Base-by-base conservation (phyloP, 2,329 filamentous ascomycete species). In the Claviceps humidiphila region DNA sequence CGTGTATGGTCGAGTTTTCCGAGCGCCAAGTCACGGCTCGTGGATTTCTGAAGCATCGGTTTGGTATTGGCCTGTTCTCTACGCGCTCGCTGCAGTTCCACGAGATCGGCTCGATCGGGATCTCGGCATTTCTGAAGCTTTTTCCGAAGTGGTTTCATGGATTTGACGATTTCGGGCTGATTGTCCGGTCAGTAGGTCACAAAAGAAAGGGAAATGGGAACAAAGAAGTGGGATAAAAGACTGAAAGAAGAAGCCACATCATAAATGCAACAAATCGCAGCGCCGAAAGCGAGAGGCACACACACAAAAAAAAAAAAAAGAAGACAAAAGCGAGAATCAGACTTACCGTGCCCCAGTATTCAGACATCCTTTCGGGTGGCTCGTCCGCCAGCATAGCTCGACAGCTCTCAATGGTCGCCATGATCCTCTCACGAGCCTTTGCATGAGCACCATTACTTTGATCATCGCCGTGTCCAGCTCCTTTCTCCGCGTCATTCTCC, bases 101-200 rank as follows among this genome's bases (percentile, higher is more conserved):
- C 81, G 3, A 90, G 67, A 64, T 90, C 84, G 44, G 77, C 80
- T 52, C 86, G 80, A 58, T 87, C 83, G 0, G 86, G 85, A 60
- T 91, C 86, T 53, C 82, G 74, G 59, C 86, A 90, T 59, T 76
- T 79, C 55, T 78, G 80, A n/a, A 90, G 71, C 63, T 88, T 89
- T 66, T 77, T 81, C 16, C 81, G 75, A 13, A 88, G 67, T 0
- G 76, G 75, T 43, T 78, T 78, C 58, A 81, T 74, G 3, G 63
- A 62, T 45, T 68, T 70, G 50, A 66, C 57, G 9, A 63, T 69
- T 52, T 74, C 77, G 56, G 67, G 66, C 71, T 74, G 56, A 62
- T 2, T 2, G 16, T 5, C 3, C n/a, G 8, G 17, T 47, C n/a
- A 50, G 51, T n/a, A 17, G 4, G 11, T 2, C 30, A 34, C 9